phyloP scores from a whole-genome alignment of 2,329 filamentous ascomycete species.

The Cladorrhinum sp. region DNA sequence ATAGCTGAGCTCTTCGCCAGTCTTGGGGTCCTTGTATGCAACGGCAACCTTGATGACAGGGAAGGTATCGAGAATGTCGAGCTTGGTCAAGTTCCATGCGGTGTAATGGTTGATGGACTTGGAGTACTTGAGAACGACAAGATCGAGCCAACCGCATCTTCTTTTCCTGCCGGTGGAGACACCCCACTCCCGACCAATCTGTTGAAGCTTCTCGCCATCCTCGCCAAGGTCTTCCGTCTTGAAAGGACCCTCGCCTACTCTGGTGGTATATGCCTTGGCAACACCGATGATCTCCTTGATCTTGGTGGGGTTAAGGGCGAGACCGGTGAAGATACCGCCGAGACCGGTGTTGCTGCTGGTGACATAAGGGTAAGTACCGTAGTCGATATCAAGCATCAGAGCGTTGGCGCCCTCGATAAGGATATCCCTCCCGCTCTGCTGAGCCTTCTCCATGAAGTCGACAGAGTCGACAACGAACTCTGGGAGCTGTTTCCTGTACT shows the following conservation, averaged over 20 bases:
- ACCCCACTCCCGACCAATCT: slow-evolving; percentile 46
- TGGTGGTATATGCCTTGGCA: slow-evolving; percentile 61
- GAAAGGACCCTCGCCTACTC: slow-evolving; percentile 62
- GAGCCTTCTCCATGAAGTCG: slow-evolving; percentile 59
- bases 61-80: slow-evolving; percentile 72
- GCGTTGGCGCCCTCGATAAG: slow-evolving; percentile 66
- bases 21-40: slow-evolving; percentile 57
- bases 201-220: slow-evolving; percentile 45
- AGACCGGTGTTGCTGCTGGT: slow-evolving; percentile 60
- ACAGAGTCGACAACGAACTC: slow-evolving; percentile 66
- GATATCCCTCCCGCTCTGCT: slow-evolving; percentile 57
- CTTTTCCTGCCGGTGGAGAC: slow-evolving; percentile 56
- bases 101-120: slow-evolving; percentile 65
- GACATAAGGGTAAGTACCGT: slow-evolving; percentile 41
- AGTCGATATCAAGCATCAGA: slow-evolving; percentile 65
- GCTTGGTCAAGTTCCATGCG: slow-evolving; percentile 57
- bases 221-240: slow-evolving; percentile 57
- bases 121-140: slow-evolving; percentile 66
- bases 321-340: slow-evolving; percentile 61
- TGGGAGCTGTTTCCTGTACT: slow-evolving; percentile 55
- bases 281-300: slow-evolving; percentile 61
- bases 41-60: slow-evolving; percentile 71
- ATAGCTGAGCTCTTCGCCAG: slow-evolving; percentile 49
- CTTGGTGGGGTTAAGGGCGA: slow-evolving; percentile 59
- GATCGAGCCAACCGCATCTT: slow-evolving; percentile 60